Evolutionary conservation across 305 asterid genomes (phyloP).

Genomic region (Euphrasia arctica): DNA sequence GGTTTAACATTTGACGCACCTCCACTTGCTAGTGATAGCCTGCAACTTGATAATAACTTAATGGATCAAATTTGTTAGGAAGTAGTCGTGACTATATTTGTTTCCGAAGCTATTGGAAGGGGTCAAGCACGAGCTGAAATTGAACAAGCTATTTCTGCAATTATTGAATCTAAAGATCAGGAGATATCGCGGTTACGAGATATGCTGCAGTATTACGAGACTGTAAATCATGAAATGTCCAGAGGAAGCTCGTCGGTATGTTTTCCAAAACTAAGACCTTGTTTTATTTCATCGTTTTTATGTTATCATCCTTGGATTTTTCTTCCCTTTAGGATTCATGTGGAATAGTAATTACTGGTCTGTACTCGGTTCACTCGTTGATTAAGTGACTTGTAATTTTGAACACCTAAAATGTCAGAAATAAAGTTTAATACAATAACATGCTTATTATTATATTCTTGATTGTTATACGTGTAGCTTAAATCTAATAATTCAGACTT

Average conservation of each 20-base stretch:
- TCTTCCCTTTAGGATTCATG: too few relatives aligned
- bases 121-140: slow-evolving; percentile 70
- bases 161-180: slow-evolving; percentile 66
- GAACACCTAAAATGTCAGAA: background rate
- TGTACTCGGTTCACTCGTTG: background rate
- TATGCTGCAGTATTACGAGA: slow-evolving; percentile 75
- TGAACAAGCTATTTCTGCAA: slow-evolving; percentile 53
- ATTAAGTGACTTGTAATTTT: background rate
- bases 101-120: slow-evolving; percentile 67
- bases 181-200: slow-evolving; percentile 71
- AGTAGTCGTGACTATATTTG: slow-evolving; percentile 53
- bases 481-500: too few relatives aligned
- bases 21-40: slow-evolving; percentile 37
- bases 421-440: too few relatives aligned
- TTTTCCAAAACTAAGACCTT: slow-evolving; percentile 2
- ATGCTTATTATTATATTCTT: too few relatives aligned
- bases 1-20: slow-evolving; percentile 64
- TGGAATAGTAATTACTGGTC: too few relatives aligned
- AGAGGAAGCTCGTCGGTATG: slow-evolving; percentile 91
- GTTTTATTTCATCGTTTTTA: background rate
- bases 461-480: too few relatives aligned
- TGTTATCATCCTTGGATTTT: background rate
- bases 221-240: slow-evolving; percentile 84
- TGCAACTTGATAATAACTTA: slow-evolving; percentile 32
- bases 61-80: slow-evolving; percentile 54